Evolutionary conservation across 2,329 filamentous ascomycete genomes (phyloP), one percentile per base, ranked within the genome.

Genomic region (Sporothrix inflata): DNA sequence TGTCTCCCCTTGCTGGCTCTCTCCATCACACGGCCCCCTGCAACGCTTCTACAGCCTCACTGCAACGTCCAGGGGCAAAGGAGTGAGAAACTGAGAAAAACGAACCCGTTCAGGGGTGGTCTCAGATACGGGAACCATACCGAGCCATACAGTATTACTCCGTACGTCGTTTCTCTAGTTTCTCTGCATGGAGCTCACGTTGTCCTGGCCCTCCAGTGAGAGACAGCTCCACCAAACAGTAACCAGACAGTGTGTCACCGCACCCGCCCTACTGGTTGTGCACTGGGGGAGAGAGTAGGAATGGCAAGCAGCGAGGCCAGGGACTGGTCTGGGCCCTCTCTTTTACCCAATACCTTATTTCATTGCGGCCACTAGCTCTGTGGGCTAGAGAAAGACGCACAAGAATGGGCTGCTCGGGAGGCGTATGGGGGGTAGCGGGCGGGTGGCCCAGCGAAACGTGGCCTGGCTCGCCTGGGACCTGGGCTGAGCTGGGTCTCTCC

Each of bases 41-140:
- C 65, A 51, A n/a, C 30, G 7, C 11, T n/a, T 34, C 19, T 49
- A 24, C 66, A 69, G 66, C 66, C 66, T 69, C 66, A 57, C 66
- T 69, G 49, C 66, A 45, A 69, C 66, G 49, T 42, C 38, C 34
- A 45, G 49, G 47, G 66, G 66, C 49, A 68, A 49, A 66, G 19
- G 14, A 34, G 6, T 49, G 27, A 27, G 16, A 11, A 30, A 47
- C 2, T 16, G n/a, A n/a, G n/a, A n/a, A n/a, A 24, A 40, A n/a
- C n/a, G 19, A 42, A 40, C 16, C 9, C 12, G 24, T 30, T 40
- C 42, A 47, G 61, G 65, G 30, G 65, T 51, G 45, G 63, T 51
- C 45, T 51, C 45, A 49, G 45, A 67, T 49, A 21, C 65, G 42
- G 24, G 27, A 67, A 49, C 61, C 21, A 47, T 16, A 47, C 40